Conservation (phyloP, 139 green algal species). For the Chlorella sorokiniana region DNA sequence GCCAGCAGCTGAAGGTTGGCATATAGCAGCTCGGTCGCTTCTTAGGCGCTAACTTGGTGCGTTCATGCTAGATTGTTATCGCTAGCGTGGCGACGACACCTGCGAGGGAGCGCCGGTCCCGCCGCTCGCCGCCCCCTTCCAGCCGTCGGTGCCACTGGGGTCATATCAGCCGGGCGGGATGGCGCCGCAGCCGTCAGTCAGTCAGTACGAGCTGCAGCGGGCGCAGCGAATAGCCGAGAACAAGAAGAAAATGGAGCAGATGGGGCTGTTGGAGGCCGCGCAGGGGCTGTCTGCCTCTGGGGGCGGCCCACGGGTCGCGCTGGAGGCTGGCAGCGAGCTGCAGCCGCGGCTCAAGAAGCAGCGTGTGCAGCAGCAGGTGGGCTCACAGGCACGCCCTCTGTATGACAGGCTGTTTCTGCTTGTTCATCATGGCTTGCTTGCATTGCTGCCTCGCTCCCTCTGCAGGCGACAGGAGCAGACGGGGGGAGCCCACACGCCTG, state of each 20-base stretch:
- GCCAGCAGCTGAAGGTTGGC: too few species aligned
- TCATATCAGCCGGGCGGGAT: background rate
- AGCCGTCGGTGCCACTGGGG: background rate
- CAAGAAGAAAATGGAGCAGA: slow-evolving; percentile 1
- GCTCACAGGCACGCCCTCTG: background rate
- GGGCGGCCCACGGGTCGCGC: too few species aligned
- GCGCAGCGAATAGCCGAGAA: slow-evolving; percentile 25
- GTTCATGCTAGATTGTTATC: too few species aligned
- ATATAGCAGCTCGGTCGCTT: too few species aligned
- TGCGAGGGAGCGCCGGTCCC: background rate
- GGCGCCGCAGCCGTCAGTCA: background rate
- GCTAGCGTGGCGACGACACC: too few species aligned
- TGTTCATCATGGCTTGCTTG: background rate
- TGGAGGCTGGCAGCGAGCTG: background rate
- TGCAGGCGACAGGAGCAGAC: background rate
- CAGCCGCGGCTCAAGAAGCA: slow-evolving; percentile 7
- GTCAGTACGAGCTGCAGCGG: slow-evolving; percentile 26
- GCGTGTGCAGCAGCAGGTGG: background rate
- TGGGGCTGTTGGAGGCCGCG: slow-evolving; percentile 31
- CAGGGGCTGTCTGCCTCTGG: background rate
- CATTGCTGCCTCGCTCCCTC: background rate
- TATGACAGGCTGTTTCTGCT: background rate
- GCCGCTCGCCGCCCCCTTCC: background rate
- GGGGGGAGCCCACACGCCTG: slow-evolving; percentile 10
- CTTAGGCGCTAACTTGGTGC: too few species aligned